Evolutionary conservation across 2,329 filamentous ascomycete genomes (phyloP).

Genomic region (Xylariaceae sp.): DNA sequence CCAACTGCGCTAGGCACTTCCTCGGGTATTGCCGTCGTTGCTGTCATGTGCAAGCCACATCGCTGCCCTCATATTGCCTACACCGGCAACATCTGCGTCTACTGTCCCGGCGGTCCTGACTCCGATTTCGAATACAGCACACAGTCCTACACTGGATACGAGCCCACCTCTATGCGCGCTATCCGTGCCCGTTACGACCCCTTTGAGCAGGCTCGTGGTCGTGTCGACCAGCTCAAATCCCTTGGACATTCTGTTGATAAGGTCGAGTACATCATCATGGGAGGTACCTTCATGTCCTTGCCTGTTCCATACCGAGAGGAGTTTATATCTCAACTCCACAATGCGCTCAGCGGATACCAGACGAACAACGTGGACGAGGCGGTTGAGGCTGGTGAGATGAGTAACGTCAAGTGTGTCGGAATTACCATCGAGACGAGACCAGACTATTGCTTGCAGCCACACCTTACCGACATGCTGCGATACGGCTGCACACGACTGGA

Average conservation of each 20-base stretch:
- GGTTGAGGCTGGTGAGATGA: slow-evolving; percentile 90
- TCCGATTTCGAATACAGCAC: slow-evolving; percentile 99
- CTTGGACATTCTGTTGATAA: slow-evolving; percentile 97
- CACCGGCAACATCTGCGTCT: slow-evolving; percentile 98
- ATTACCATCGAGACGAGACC: slow-evolving; percentile 98
- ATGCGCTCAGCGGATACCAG: slow-evolving; percentile 92
- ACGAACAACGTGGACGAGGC: slow-evolving; percentile 93
- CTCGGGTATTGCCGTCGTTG: slow-evolving; percentile 94
- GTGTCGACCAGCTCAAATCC: slow-evolving; percentile 94
- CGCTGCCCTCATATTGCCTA: slow-evolving; percentile 97
- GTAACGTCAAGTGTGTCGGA: slow-evolving; percentile 93
- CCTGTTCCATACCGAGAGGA: slow-evolving; percentile 82
- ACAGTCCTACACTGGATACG: slow-evolving; percentile 97
- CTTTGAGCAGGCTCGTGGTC: slow-evolving; percentile 91
- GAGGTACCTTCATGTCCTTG: slow-evolving; percentile 97
- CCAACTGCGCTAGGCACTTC: slow-evolving; percentile 53
- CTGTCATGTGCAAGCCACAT: slow-evolving; percentile 99
- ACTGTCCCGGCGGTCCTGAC: slow-evolving; percentile 94
- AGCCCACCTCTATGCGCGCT: slow-evolving; percentile 96
- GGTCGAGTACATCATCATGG: slow-evolving; percentile 99
- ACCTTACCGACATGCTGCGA: slow-evolving; percentile 91
- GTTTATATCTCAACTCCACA: slow-evolving; percentile 94
- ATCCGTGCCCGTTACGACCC: slow-evolving; percentile 96
- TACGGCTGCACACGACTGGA: slow-evolving; percentile 95
- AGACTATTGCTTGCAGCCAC: slow-evolving; percentile 94